These are phyloP conservation scores for Coleophoma cylindrospora DNA, from an alignment of 2,329 filamentous ascomycete species.

Conservation along the genomic window DNA sequence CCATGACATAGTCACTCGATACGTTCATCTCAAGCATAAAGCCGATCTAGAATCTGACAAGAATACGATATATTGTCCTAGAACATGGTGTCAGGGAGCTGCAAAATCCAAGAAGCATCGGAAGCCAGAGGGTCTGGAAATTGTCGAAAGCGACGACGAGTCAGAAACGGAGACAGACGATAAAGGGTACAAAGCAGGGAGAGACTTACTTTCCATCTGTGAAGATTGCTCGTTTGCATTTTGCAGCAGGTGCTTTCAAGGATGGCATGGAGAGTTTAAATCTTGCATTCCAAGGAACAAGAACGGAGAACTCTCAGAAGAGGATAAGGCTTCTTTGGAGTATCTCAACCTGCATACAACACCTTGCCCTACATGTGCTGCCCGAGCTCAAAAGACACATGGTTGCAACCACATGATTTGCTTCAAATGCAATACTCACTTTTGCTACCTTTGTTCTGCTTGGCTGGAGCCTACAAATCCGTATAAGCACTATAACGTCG, in stretches of 20 bases:
- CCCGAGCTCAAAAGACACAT: conserved; percentile 81
- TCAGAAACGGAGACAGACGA: conserved; percentile 37
- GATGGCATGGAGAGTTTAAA: conserved; percentile 89
- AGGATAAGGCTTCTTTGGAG: conserved; percentile 81
- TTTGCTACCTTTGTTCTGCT: conserved; percentile 90
- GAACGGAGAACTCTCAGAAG: conserved; percentile 67
- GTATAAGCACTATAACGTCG: conserved; percentile 81
- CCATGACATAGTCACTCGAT: conserved; percentile 73
- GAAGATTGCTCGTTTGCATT: conserved; percentile 89
- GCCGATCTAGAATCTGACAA: conserved; percentile 88
- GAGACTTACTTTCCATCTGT: conserved; percentile 75
- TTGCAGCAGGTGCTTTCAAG: conserved; percentile 62
- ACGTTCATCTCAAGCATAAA: conserved; percentile 87
- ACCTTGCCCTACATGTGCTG: conserved; percentile 81
- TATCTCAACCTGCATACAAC: conserved; percentile 80
- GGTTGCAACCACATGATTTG: conserved; percentile 98
- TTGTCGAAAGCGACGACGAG: conserved; percentile 50
- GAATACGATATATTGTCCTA: conserved; percentile 86
- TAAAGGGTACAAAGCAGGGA: conserved; percentile 23
- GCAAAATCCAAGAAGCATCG: conserved; percentile 71
- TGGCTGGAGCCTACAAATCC: conserved; percentile 80
- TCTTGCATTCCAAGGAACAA: conserved; percentile 64
- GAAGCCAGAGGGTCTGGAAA: conserved; percentile 63
- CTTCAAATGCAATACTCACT: conserved; percentile 83
- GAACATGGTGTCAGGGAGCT: conserved; percentile 87